These are phyloP conservation scores for Stachybotrys chartarum DNA, from an alignment of 2,329 filamentous ascomycete genomes.

Conservation along the genomic window DNA sequence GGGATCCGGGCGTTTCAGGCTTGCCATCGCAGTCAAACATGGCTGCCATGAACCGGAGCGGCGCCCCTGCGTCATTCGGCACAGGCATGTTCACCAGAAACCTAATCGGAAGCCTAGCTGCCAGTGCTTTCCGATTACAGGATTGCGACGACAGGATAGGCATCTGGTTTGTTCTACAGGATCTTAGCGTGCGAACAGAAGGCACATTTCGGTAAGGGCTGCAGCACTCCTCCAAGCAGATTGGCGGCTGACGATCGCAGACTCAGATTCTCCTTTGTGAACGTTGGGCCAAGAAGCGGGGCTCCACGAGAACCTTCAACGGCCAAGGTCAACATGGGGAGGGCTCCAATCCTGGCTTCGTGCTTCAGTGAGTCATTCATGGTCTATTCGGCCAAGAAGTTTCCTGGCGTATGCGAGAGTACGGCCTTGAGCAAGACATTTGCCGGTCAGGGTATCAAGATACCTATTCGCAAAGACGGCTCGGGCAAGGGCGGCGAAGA, in stretches of 20 bases:
- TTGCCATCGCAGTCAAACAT: slow-evolving; percentile 18
- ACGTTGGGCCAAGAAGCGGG: slow-evolving; percentile 55
- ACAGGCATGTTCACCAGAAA: slow-evolving; percentile 87
- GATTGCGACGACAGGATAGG: slow-evolving; percentile 76
- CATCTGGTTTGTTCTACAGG: slow-evolving; percentile 95
- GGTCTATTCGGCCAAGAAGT: slow-evolving; percentile 96
- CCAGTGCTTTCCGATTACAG: slow-evolving; percentile 77
- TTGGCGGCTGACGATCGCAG: slow-evolving; percentile 26
- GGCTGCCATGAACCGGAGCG: slow-evolving; percentile 25
- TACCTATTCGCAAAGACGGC: slow-evolving; percentile 87
- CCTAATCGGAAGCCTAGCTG: slow-evolving; percentile 83
- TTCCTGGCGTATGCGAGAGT: slow-evolving; percentile 93
- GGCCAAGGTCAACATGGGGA: slow-evolving; percentile 59
- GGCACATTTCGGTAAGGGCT: slow-evolving; percentile 70
- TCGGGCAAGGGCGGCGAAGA: slow-evolving; percentile 44
- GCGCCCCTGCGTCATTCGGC: slow-evolving; percentile 44
- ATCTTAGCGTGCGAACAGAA: slow-evolving; percentile 89
- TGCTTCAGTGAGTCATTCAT: slow-evolving; percentile 86
- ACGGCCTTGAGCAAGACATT: slow-evolving; percentile 89
- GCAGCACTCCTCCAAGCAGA: neutral
- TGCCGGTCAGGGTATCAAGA: slow-evolving; percentile 90
- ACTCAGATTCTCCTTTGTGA: slow-evolving; percentile 69
- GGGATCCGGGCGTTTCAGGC: slow-evolving; percentile 16
- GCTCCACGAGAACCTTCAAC: slow-evolving; percentile 30
- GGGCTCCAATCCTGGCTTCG: slow-evolving; percentile 74